phyloP scores from a whole-genome alignment of 768 basidiomycete species.

The Crepidotus variabilis region DNA sequence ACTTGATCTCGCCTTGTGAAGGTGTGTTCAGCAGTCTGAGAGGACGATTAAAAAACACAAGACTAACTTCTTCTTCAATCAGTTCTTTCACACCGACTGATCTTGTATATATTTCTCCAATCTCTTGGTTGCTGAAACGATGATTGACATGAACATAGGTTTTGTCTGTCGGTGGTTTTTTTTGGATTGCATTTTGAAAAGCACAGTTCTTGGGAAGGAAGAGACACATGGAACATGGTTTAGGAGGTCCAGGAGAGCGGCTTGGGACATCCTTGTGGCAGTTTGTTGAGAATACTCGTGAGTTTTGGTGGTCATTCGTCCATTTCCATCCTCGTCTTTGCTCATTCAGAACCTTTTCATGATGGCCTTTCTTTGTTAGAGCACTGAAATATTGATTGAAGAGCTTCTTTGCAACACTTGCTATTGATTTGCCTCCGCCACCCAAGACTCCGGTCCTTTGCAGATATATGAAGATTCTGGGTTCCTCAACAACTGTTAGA shows the following conservation, averaged over 20 bases:
- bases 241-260: not conserved
- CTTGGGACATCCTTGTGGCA: not conserved
- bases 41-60: not conserved
- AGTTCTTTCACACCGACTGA: not conserved
- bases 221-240: not conserved
- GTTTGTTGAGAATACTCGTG: not conserved
- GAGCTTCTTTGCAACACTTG: not conserved
- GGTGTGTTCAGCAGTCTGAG: not conserved
- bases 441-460: not conserved
- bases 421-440: not conserved
- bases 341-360: not conserved
- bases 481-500: not conserved
- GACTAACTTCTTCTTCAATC: not conserved
- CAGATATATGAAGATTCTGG: not conserved
- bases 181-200: not conserved
- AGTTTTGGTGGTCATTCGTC: not conserved
- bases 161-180: not conserved
- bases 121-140: not conserved
- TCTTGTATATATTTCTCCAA: not conserved
- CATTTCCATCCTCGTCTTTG: conserved; percentile 1
- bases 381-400: conserved; percentile 1
- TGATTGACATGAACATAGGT: not conserved
- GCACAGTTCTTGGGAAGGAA: not conserved
- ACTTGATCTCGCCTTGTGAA: conserved; percentile 4
- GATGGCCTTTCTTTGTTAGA: too few relatives aligned